These are phyloP conservation scores for Boletus rubroflammeus DNA, from an alignment of 768 basidiomycete species.

Conservation along the genomic window DNA sequence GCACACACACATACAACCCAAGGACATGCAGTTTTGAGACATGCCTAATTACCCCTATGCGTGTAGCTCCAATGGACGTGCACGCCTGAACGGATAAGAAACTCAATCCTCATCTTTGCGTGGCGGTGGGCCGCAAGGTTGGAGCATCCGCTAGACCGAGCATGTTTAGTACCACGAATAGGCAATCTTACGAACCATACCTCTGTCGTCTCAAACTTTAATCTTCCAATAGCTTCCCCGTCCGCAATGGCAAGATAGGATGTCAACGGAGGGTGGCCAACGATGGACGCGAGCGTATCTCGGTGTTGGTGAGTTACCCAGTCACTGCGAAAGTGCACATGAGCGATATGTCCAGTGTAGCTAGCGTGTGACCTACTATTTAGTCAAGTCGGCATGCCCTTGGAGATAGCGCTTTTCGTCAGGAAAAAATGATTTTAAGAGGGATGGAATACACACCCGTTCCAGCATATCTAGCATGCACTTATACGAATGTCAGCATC, in stretches of 20 bases:
- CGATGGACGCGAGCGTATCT: constrained; percentile 89
- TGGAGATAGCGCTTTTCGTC: constrained; percentile 3
- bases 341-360: not conserved
- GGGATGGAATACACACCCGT: constrained; percentile 59
- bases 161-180: constrained; percentile 25
- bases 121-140: constrained; percentile 91
- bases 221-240: constrained; percentile 84
- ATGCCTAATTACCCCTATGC: not conserved
- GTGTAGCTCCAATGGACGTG: not conserved
- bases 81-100: not conserved
- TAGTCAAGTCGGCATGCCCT: constrained; percentile 96
- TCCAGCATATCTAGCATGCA: constrained; percentile 94
- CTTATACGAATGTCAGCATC: constrained; percentile 39
- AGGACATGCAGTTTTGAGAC: not conserved
- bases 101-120: constrained; percentile 76
- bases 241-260: constrained; percentile 93
- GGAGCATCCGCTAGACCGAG: constrained; percentile 74
- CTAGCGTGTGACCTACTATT: constrained; percentile 67
- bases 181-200: constrained; percentile 36
- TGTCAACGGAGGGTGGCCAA: constrained; percentile 82
- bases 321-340: constrained; percentile 54
- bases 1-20: not conserved
- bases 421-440: constrained; percentile 1
- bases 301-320: constrained; percentile 98
- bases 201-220: constrained; percentile 95